Conservation (phyloP, 2,329 filamentous ascomycete species). For the Fusarium sp. region DNA sequence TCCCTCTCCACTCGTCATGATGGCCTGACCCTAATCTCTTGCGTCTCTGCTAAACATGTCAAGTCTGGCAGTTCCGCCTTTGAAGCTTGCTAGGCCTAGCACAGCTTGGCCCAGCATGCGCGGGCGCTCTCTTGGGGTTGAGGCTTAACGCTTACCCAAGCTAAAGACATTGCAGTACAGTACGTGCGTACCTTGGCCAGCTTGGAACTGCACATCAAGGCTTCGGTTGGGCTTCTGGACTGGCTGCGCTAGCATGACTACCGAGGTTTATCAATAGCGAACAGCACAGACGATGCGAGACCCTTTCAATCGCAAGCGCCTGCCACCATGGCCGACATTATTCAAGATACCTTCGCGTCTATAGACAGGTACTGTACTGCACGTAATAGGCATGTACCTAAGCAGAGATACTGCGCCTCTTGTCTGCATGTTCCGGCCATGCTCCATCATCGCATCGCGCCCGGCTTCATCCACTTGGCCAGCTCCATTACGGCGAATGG, state of each 20-base stretch:
- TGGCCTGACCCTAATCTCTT: conserved; percentile 46
- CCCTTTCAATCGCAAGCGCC: conserved; percentile 18
- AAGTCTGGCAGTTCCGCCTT: conserved; percentile 36
- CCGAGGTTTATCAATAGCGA: conserved; percentile 25
- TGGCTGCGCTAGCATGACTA: conserved; percentile 22
- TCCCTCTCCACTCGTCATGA: conserved; percentile 38
- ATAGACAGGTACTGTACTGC: background rate
- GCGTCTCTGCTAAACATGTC: conserved; percentile 27
- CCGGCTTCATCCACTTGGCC: conserved; percentile 29
- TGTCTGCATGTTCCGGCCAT: conserved; percentile 20
- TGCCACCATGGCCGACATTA: background rate
- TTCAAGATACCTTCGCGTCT: background rate
- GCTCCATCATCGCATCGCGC: conserved; percentile 12
- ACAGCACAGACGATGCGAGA: conserved; percentile 20
- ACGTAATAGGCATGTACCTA: background rate
- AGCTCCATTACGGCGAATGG: conserved; percentile 24
- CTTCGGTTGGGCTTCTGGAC: conserved; percentile 30
- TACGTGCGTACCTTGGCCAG: background rate
- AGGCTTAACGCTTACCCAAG: conserved; percentile 15
- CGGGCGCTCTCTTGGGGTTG: conserved; percentile 27
- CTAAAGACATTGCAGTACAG: conserved; percentile 4
- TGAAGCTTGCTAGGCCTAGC: conserved; percentile 14
- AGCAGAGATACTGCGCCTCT: conserved; percentile 22
- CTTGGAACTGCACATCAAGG: conserved; percentile 16
- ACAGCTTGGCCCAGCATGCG: conserved; percentile 21